These are phyloP conservation scores for Colletotrichum trifolii DNA, from an alignment of 2,329 filamentous ascomycete genomes.

Conservation along the genomic window DNA sequence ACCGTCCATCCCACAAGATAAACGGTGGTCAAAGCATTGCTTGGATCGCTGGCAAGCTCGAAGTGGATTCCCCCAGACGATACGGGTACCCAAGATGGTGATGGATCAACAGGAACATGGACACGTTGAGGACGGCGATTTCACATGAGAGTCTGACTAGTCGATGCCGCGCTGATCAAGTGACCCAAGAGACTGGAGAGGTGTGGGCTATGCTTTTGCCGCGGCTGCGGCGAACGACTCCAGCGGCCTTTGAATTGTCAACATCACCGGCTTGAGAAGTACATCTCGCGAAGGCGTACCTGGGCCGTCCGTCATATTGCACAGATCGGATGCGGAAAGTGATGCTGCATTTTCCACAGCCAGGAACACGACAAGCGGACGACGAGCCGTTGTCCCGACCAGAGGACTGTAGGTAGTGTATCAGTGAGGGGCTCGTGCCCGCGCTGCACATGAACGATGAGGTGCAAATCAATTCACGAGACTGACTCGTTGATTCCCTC, in stretches of 20 bases:
- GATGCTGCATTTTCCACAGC: too few relatives aligned
- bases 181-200: constrained; percentile 6
- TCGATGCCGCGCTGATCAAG: constrained; percentile 8
- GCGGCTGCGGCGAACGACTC: constrained; percentile 10
- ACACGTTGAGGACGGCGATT: constrained; percentile 10
- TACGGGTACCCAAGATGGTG: constrained; percentile 19
- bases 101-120: constrained; percentile 23
- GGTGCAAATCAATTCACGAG: background rate
- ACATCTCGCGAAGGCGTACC: too few relatives aligned
- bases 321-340: too few relatives aligned
- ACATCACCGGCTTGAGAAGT: too few relatives aligned
- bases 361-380: too few relatives aligned
- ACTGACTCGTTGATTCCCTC: constrained; percentile 9
- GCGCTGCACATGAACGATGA: too few relatives aligned
- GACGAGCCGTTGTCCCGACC: too few relatives aligned
- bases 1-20: constrained; percentile 31
- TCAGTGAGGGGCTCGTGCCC: too few relatives aligned
- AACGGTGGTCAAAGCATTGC: constrained; percentile 36
- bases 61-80: constrained; percentile 32
- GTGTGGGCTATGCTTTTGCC: constrained; percentile 21
- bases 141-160: constrained; percentile 15
- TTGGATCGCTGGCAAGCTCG: constrained; percentile 14
- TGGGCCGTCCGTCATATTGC: too few relatives aligned
- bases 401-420: too few relatives aligned
- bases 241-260: background rate